These are phyloP conservation scores for Malbranchea zuffiana DNA, from an alignment of 2,329 filamentous ascomycete species.

Conservation along the genomic window DNA sequence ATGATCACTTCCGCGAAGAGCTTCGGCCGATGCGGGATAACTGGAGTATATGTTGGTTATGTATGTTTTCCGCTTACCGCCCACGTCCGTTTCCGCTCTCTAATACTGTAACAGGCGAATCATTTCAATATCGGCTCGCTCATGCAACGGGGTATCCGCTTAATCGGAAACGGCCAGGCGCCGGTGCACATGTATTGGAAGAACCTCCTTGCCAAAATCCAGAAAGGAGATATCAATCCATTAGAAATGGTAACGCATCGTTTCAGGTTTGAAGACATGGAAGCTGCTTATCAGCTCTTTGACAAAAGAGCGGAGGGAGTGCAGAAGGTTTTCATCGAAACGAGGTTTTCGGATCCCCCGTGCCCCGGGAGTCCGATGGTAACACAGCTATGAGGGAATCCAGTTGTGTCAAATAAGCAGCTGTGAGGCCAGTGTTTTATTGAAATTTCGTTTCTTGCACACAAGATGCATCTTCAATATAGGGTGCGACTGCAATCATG, in stretches of 20 bases:
- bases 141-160: slow-evolving; percentile 76
- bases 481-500: too few relatives aligned
- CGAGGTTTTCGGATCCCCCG: slow-evolving; percentile 45
- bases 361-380: not conserved
- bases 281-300: slow-evolving; percentile 54
- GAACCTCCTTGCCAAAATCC: slow-evolving; percentile 58
- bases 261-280: slow-evolving; percentile 61
- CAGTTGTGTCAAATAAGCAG: too few relatives aligned
- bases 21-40: slow-evolving; percentile 60
- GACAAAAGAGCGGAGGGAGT: slow-evolving; percentile 48
- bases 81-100: not conserved
- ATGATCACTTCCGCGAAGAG: slow-evolving; percentile 45
- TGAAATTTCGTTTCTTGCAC: too few relatives aligned
- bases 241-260: slow-evolving; percentile 73
- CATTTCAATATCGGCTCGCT: slow-evolving; percentile 74
- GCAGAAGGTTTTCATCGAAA: slow-evolving; percentile 68
- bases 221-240: slow-evolving; percentile 59
- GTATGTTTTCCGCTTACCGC: slow-evolving; percentile 29
- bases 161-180: slow-evolving; percentile 58
- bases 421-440: too few relatives aligned
- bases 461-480: too few relatives aligned
- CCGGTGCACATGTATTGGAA: slow-evolving; percentile 81
- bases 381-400: too few relatives aligned
- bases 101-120: slow-evolving; percentile 55
- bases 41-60: slow-evolving; percentile 56